Base-by-base conservation (phyloP, 2,329 filamentous ascomycete species). In the Cyphellophora europaea region DNA sequence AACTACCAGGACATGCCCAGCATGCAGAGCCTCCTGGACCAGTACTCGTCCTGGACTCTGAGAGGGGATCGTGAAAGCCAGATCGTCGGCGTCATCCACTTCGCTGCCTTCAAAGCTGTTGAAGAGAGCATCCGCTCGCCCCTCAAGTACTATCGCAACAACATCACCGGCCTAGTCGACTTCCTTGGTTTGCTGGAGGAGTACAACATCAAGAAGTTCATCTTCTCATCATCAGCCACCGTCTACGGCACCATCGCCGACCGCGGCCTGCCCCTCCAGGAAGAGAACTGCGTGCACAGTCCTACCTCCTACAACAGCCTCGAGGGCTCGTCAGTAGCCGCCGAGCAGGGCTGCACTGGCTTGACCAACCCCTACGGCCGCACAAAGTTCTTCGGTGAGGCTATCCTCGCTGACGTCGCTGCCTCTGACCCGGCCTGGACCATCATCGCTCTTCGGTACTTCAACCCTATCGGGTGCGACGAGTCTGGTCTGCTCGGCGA, bases 381-480 rank as follows among this genome's bases (percentile, higher is more conserved):
- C 34, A 74, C 75, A 2, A 81, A 81, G 53, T 80, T 74, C 63
- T 76, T 81, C 57, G 74, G 72, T 40, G 77, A 80, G 50, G 74
- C 74, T 6, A 79, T 81, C 30, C 58, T 81, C 11, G 71, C 72
- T 11, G 77, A 81, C 49, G 56, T 77, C 27, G 74, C 74, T 11
- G 57, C 62, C 12, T 69, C 77, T 3, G 73, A 80, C 51, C 66
- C 73, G 5, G 64, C 68, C 15, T 79, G 75, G 74, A 69, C 68
- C 11, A 74, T 79, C 44, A 72, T 74, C 19, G 72, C 74, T 4
- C 61, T 81, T 17, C 66, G 77, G 18, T 81, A 81, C 55, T 81
- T 81, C 60, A 81, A 80, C 43, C 77, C 77, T 1, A 71, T 79
- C 35, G 77, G 77, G 5, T 79, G 74, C 52, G 73, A 81, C 49